These are phyloP conservation scores for Andrographis paniculata DNA, from an alignment of 305 asterid species.

Conservation along the genomic window DNA sequence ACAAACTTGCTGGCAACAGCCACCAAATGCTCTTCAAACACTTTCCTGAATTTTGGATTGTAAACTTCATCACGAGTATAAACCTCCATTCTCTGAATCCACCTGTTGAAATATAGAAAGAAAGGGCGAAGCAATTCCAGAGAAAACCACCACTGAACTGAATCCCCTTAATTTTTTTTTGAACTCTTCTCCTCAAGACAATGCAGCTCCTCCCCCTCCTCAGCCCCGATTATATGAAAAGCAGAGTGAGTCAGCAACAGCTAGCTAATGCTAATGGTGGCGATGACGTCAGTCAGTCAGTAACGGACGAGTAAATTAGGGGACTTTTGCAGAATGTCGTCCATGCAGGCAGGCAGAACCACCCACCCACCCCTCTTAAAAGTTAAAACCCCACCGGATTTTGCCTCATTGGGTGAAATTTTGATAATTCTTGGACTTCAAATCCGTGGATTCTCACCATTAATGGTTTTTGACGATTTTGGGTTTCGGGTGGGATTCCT, in stretches of 20 bases:
- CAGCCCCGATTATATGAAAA: no score
- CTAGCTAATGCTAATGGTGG: conserved; percentile 20
- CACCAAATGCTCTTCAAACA: conserved; percentile 20
- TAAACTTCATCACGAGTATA: conserved; percentile 13
- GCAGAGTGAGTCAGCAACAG: no score
- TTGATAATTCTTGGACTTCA: conserved; percentile 14
- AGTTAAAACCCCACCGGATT: conserved; percentile 20
- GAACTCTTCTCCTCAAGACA: no score
- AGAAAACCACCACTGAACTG: no score
- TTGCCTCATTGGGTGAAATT: conserved; percentile 17
- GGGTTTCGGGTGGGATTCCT: no score
- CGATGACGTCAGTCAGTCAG: no score
- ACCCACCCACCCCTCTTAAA: no score
- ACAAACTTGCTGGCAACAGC: conserved; percentile 24
- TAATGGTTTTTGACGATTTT: background rate
- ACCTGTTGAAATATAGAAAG: background rate
- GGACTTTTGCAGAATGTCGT: conserved; percentile 16
- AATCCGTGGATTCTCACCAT: conserved; percentile 19
- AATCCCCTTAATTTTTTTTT: no score
- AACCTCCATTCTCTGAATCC: conserved; percentile 21
- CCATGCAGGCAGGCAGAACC: no score
- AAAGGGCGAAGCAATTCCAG: no score
- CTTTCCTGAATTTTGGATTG: no score
- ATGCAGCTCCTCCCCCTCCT: no score
- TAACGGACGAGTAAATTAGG: conserved; percentile 16